Percentiles rank a stretch among this genome's conserved stretches.
Evolutionary conservation across 2,329 filamentous ascomycete species (phyloP).

Genomic region (Aspergillus sp.): DNA sequence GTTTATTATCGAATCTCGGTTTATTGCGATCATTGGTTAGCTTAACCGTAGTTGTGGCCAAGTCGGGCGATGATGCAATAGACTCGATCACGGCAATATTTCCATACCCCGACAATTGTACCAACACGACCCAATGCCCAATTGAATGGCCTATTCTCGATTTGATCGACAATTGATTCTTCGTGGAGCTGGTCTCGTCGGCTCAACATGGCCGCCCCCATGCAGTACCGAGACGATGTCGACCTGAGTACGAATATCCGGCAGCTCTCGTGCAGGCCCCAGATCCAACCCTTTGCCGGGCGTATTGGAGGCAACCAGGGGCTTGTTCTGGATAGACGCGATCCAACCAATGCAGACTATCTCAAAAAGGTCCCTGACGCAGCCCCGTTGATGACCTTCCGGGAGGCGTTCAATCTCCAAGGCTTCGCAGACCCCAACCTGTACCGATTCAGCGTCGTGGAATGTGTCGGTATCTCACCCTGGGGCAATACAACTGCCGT

Average conservation of each 20-base stretch:
- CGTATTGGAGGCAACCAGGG: conserved; percentile 13
- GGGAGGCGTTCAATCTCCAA: conserved; percentile 35
- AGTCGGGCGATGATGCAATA: background rate
- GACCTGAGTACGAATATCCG: background rate
- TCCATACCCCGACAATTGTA: background rate
- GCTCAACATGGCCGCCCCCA: background rate
- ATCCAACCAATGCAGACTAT: conserved; percentile 23
- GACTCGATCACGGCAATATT: background rate
- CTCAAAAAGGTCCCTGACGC: conserved; percentile 38
- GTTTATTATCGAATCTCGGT: background rate
- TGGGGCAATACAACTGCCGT: background rate
- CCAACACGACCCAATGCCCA: background rate
- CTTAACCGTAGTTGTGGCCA: background rate
- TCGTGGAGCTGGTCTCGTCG: too few relatives aligned
- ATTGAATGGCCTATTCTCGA: background rate
- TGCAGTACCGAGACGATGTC: background rate
- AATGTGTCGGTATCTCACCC: conserved; percentile 34
- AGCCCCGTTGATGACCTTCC: conserved; percentile 27
- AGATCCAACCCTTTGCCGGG: conserved; percentile 11
- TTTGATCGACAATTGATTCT: background rate
- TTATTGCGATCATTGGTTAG: background rate
- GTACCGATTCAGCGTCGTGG: conserved; percentile 43
- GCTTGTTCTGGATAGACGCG: conserved; percentile 16
- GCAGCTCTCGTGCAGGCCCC: background rate
- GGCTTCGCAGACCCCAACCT: conserved; percentile 35